Evolutionary conservation across 2,329 filamentous ascomycete species (phyloP).

Genomic region (Diaporthe australafricana): DNA sequence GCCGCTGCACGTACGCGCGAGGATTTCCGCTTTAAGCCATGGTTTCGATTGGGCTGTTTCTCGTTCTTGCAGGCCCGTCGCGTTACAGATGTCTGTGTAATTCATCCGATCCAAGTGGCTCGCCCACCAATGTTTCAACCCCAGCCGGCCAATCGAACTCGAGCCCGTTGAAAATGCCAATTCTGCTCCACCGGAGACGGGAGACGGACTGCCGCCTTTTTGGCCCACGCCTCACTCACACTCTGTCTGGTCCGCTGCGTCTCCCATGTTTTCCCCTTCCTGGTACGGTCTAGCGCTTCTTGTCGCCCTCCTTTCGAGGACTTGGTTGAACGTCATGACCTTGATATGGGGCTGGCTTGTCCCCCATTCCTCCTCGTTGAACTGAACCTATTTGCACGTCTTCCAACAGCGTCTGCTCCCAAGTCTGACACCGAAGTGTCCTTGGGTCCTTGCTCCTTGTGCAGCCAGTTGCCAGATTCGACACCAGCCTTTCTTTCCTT

Average conservation of each 20-base stretch:
- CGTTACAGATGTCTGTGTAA: slow-evolving; percentile 10
- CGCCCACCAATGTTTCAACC: slow-evolving; percentile 15
- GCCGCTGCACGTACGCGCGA: slow-evolving; percentile 15
- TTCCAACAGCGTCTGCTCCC: background rate
- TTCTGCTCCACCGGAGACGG: background rate
- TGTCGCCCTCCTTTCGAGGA: background rate
- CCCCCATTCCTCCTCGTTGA: background rate
- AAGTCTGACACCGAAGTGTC: background rate
- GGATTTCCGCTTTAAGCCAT: slow-evolving; percentile 18
- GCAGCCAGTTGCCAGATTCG: background rate
- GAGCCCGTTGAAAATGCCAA: background rate
- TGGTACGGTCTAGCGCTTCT: slow-evolving; percentile 1
- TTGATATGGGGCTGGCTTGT: background rate
- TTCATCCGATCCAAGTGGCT: slow-evolving; percentile 6
- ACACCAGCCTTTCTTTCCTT: background rate
- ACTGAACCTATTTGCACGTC: background rate
- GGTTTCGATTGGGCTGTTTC: slow-evolving; percentile 26
- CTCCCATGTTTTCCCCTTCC: background rate
- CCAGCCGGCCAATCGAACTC: slow-evolving; percentile 6
- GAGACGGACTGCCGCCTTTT: slow-evolving; percentile 22
- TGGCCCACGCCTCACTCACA: background rate
- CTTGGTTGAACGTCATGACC: slow-evolving; percentile 11
- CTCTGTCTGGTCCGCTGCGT: background rate
- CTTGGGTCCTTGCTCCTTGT: slow-evolving; percentile 13
- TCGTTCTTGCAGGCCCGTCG: background rate